Percentiles rank a stretch among this genome's conserved stretches.
These are phyloP conservation scores for Orbilia ellipsospora DNA, from an alignment of 2,329 filamentous ascomycete genomes.

Conservation along the genomic window DNA sequence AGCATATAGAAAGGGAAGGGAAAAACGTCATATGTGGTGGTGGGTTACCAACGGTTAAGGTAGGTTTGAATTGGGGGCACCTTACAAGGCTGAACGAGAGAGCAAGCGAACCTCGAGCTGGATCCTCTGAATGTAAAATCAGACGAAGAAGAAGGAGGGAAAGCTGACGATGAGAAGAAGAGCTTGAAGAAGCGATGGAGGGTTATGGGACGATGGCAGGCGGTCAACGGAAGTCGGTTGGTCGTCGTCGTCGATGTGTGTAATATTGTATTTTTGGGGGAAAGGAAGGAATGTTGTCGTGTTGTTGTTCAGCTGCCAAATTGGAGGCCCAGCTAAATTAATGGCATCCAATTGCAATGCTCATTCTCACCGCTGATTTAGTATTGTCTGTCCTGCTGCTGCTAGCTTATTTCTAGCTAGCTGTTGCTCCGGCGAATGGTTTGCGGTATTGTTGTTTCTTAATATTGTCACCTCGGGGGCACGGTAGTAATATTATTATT, in stretches of 20 bases:
- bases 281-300: constrained; percentile 49
- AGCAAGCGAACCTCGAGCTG: not conserved
- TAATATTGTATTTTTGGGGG: constrained; percentile 7
- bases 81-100: constrained; percentile 33
- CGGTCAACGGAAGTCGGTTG: constrained; percentile 5
- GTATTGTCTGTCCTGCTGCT: too few species aligned
- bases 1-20: not conserved
- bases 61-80: not conserved
- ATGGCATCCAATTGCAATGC: too few species aligned
- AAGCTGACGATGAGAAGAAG: not conserved
- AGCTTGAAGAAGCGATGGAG: not conserved
- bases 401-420: too few species aligned
- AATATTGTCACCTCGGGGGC: too few species aligned
- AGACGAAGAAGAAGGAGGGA: not conserved
- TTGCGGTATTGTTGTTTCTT: too few species aligned
- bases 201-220: constrained; percentile 1
- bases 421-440: too few species aligned
- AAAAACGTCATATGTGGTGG: not conserved
- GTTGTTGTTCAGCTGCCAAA: constrained; percentile 51
- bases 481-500: too few species aligned
- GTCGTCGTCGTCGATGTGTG: not conserved
- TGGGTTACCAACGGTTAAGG: constrained; percentile 4
- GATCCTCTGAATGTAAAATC: not conserved
- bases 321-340: constrained; percentile 30
- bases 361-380: too few species aligned